phyloP scores from a whole-genome alignment of 2,329 filamentous ascomycete genomes.

The Sporothrix schenckii region DNA sequence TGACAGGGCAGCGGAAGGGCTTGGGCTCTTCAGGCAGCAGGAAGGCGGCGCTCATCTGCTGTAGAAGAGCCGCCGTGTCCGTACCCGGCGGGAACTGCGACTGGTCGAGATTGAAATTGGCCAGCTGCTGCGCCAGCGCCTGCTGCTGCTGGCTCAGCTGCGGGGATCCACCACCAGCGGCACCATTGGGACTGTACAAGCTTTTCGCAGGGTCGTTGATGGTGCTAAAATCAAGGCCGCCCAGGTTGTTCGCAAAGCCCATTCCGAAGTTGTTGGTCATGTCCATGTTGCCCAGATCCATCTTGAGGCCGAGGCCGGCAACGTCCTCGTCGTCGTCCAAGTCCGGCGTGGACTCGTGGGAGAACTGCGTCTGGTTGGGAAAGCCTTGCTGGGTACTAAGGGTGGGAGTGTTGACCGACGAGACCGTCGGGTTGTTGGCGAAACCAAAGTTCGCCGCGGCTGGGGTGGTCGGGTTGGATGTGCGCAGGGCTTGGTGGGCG shows the following conservation, averaged over 20 bases:
- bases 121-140: slow-evolving; percentile 67
- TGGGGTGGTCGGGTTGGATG: slow-evolving; percentile 84
- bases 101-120: slow-evolving; percentile 74
- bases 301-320: slow-evolving; percentile 61
- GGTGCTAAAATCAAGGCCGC: slow-evolving; percentile 55
- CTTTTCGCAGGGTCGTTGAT: slow-evolving; percentile 96
- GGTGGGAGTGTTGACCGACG: slow-evolving; percentile 93
- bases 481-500: slow-evolving; percentile 77
- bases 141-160: slow-evolving; percentile 65
- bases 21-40: slow-evolving; percentile 88
- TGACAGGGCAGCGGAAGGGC: slow-evolving; percentile 95
- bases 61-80: slow-evolving; percentile 64
- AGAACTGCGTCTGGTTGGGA: slow-evolving; percentile 57
- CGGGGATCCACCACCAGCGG: slow-evolving; percentile 44
- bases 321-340: slow-evolving; percentile 77
- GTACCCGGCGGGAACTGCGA: slow-evolving; percentile 76
- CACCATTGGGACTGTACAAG: slow-evolving; percentile 82
- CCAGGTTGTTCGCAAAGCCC: slow-evolving; percentile 54
- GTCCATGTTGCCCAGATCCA: slow-evolving; percentile 63
- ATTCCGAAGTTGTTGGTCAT: slow-evolving; percentile 52
- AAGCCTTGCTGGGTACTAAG: slow-evolving; percentile 73
- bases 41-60: slow-evolving; percentile 59
- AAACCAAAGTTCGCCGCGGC: slow-evolving; percentile 75
- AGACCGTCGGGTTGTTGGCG: slow-evolving; percentile 93
- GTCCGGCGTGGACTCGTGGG: slow-evolving; percentile 56